Base-by-base conservation (phyloP, 2,329 filamentous ascomycete genomes). In the Pseudonectria foliicola region DNA sequence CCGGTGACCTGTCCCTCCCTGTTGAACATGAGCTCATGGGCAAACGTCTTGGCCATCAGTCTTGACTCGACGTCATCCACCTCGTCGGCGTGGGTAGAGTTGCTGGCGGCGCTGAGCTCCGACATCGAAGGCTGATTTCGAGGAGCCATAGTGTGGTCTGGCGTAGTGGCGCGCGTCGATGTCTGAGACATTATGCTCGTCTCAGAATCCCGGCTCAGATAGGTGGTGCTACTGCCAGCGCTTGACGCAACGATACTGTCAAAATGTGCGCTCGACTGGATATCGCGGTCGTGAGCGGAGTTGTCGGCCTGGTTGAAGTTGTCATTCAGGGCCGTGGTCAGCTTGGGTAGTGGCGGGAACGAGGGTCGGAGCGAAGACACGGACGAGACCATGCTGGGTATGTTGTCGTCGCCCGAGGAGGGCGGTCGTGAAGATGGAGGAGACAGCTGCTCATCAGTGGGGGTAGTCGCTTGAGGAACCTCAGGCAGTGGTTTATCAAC, bases 1-100 rank as follows among this genome's bases (percentile, higher is more conserved):
- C 92, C 92, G 27, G 85, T 85, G n/a, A 98, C 82, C 43, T 94
- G 85, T 2, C 90, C 89, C 48, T 96, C 90, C 59, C 93, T 93
- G 65, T 93, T 95, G 58, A 85, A 83, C 53, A 95, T 80, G 31
- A 98, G 71, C 56, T 98, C 90, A 53, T 95, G 85, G 0, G 87
- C 86, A 53, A 77, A 95, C 0, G 89, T 95, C 62, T 84, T 93
- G 56, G 89, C 85, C n/a, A 95, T 67, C n/a, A 95, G 67, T 51
- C 82, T 82, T 4, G 77, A 82, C 56, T 95, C 90, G 1, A 82
- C 77, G 31, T 94, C 88, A 25, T 86, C 80, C 10, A 74, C 69
- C 38, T 90, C 86, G 36, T 93, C 87, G 4, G 72, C 77, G n/a
- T 77, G 66, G 2, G 75, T 72, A 1, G 76, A 76, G 54, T 80